phyloP scores from a whole-genome alignment of 306 rosid species.

The Malus sylvestris region DNA sequence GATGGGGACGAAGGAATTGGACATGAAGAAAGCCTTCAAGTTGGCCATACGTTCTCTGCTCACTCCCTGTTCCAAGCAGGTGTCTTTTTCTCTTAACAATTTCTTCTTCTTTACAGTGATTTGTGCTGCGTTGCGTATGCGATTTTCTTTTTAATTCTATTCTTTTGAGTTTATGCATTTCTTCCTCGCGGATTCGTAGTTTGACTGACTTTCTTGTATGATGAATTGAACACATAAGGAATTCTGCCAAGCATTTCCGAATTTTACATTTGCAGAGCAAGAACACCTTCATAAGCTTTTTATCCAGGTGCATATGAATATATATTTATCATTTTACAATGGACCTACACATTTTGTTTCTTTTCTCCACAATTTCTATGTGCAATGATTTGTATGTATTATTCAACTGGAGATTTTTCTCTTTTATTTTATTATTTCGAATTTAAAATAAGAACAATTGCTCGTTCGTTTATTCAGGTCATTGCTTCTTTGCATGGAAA shows the following conservation, averaged over 20 bases:
- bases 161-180: neutral
- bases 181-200: neutral
- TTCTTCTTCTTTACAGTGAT: neutral
- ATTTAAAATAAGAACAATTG: neutral
- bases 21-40: constrained; percentile 56
- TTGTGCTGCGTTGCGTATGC: neutral
- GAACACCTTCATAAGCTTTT: constrained; percentile 56
- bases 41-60: constrained; percentile 47
- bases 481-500: constrained; percentile 64
- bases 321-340: neutral
- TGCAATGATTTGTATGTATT: neutral
- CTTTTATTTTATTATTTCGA: neutral
- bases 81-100: neutral
- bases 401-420: neutral
- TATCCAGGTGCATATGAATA: constrained; percentile 44
- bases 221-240: constrained; percentile 31
- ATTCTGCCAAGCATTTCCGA: constrained; percentile 48
- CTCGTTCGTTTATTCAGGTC: constrained; percentile 43
- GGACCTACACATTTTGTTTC: neutral
- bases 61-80: constrained; percentile 56
- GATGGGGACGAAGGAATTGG: constrained; percentile 40
- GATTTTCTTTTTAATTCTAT: neutral
- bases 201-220: neutral
- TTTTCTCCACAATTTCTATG: neutral
- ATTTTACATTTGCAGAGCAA: constrained; percentile 45